Percentiles rank a stretch among this genome's conserved stretches.
phyloP scores from a whole-genome alignment of 2,329 filamentous ascomycete genomes.

The Epichloe festucae region DNA sequence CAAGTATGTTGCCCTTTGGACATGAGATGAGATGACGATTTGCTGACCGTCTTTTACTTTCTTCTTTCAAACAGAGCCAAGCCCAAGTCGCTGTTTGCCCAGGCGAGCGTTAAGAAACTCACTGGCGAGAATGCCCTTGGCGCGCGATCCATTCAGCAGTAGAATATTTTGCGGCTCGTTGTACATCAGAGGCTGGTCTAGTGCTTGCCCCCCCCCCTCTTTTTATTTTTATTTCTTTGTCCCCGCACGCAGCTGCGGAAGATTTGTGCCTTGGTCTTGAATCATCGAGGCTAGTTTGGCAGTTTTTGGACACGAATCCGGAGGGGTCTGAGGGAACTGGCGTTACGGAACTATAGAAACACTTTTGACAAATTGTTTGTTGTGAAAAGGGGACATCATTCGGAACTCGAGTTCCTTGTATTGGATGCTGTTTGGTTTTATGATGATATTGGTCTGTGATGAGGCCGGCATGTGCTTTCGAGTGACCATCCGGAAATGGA shows the following conservation, averaged over 20 bases:
- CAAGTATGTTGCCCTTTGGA: constrained; percentile 45
- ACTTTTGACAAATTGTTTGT: neutral
- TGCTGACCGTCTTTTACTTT: neutral
- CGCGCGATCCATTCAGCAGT: constrained; percentile 22
- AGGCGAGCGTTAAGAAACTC: constrained; percentile 51
- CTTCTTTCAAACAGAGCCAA: constrained; percentile 34
- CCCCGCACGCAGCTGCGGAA: neutral
- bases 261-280: neutral
- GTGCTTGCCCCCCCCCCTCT: neutral
- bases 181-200: neutral
- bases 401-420: neutral
- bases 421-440: neutral
- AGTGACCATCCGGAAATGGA: neutral
- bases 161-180: neutral
- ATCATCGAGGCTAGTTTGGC: neutral
- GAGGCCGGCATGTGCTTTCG: neutral
- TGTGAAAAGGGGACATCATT: neutral
- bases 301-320: neutral
- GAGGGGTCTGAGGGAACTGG: neutral
- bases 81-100: constrained; percentile 55
- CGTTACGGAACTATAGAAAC: neutral
- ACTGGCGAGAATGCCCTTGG: constrained; percentile 31
- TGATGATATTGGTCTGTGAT: neutral
- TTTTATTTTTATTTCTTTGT: neutral
- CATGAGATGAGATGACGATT: no score